These are phyloP conservation scores for Fomitopsis pinicola DNA, from an alignment of 1,284 basidiomycete genomes.

Conservation along the genomic window DNA sequence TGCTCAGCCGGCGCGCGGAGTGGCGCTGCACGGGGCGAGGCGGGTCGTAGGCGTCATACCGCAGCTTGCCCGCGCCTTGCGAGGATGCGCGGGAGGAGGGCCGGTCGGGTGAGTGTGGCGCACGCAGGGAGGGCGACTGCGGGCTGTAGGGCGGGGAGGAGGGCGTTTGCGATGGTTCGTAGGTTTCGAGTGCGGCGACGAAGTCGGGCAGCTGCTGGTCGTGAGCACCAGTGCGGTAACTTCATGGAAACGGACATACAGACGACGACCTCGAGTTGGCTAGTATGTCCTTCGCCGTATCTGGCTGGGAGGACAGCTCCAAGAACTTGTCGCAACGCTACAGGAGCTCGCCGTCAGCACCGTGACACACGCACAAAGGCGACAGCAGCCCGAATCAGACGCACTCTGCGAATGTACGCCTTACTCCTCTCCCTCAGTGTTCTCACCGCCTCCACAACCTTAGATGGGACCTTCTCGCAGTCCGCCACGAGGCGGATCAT, in stretches of 20 bases:
- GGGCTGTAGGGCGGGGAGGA: conserved; percentile 4
- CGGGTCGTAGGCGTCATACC: conserved; percentile 67
- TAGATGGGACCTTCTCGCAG: conserved; percentile 48
- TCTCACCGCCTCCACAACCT: conserved; percentile 38
- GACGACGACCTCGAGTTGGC: conserved; percentile 43
- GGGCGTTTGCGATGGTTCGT: conserved; percentile 13
- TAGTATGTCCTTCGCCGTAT: conserved; percentile 41
- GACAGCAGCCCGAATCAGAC: neutral
- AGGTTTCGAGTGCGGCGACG: conserved; percentile 43
- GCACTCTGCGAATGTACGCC: conserved; percentile 52
- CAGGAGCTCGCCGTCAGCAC: conserved; percentile 4
- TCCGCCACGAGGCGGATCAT: conserved; percentile 62
- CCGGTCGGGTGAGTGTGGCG: conserved; percentile 24
- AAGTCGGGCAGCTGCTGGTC: conserved; percentile 63
- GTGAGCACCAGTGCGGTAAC: neutral
- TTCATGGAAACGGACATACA: conserved; percentile 31
- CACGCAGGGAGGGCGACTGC: conserved; percentile 14
- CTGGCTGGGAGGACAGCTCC: conserved; percentile 39
- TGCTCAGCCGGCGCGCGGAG: conserved; percentile 17
- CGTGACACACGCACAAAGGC: neutral
- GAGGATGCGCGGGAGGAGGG: conserved; percentile 27
- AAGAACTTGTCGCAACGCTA: conserved; percentile 69
- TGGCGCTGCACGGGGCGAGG: conserved; percentile 39
- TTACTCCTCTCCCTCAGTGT: conserved; percentile 40
- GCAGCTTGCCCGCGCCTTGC: conserved; percentile 42